phyloP scores from a whole-genome alignment of 2,329 filamentous ascomycete species.

The Nemania serpens region DNA sequence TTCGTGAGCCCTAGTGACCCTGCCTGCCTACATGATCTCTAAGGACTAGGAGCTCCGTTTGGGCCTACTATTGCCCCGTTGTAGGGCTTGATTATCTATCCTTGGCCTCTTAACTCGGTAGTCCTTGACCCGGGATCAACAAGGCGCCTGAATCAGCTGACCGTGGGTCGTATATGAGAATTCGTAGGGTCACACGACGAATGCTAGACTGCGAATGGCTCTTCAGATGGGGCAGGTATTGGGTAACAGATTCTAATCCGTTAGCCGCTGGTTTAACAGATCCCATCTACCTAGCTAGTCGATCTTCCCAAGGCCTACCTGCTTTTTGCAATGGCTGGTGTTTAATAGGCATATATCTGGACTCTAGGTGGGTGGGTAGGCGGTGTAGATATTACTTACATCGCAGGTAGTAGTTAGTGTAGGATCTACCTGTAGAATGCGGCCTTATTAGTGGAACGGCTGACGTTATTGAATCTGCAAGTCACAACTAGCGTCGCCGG shows the following conservation, averaged over 20 bases:
- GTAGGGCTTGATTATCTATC: background rate
- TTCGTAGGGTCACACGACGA: background rate
- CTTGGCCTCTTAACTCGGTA: background rate
- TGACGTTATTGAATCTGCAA: conserved; percentile 15
- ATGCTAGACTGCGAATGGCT: background rate
- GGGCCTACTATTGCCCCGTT: background rate
- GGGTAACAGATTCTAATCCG: background rate
- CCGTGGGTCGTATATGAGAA: conserved; percentile 3
- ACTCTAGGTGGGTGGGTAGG: background rate
- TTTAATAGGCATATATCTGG: background rate
- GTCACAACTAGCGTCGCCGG: background rate
- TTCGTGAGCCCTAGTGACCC: background rate
- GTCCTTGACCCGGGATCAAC: conserved; percentile 5
- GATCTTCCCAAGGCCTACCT: background rate
- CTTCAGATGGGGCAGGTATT: background rate
- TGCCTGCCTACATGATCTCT: conserved; percentile 4
- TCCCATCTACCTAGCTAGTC: background rate
- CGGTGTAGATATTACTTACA: background rate
- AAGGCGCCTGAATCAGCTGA: conserved; percentile 10
- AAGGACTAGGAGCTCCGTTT: background rate
- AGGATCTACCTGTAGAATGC: background rate
- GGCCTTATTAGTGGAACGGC: conserved; percentile 1
- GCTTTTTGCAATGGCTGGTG: background rate
- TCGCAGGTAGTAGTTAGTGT: no score
- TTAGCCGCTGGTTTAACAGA: background rate